Percentiles rank a stretch among this genome's conserved stretches.
Evolutionary conservation across 139 green algal species (phyloP).

Genomic region (Chlamydomonas sphaeroides): DNA sequence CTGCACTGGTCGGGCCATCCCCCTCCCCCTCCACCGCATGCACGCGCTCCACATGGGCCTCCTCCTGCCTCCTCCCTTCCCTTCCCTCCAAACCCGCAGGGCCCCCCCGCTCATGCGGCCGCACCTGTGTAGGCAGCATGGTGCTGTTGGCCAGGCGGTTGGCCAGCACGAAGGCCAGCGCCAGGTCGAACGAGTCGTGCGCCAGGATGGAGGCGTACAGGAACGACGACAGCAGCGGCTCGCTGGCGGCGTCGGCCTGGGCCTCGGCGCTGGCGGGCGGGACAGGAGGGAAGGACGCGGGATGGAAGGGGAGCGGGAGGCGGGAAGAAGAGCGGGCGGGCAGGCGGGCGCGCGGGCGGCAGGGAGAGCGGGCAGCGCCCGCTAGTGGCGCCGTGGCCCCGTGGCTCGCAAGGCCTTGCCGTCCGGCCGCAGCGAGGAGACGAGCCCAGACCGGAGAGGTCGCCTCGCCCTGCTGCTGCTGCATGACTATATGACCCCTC

Average conservation of each 20-base stretch:
- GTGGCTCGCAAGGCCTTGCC: no score
- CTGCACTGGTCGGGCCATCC: no score
- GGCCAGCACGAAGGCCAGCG: constrained; percentile 92
- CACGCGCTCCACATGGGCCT: no score
- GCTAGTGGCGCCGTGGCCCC: no score
- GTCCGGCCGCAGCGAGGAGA: no score
- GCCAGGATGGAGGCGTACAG: constrained; percentile 94
- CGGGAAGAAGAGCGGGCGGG: background rate
- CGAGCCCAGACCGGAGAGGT: no score
- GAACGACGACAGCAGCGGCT: constrained; percentile 92
- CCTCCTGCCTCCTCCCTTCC: background rate
- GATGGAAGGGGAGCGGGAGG: background rate
- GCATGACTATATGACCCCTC: no score
- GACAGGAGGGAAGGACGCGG: background rate
- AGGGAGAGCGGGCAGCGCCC: no score
- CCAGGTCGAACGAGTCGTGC: constrained; percentile 84
- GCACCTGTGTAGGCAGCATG: constrained; percentile 94
- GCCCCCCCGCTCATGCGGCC: no score
- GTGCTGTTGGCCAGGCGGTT: constrained; percentile 92
- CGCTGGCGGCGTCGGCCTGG: constrained; percentile 65
- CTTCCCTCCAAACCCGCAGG: no score
- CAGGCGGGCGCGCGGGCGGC: background rate
- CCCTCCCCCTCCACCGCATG: no score
- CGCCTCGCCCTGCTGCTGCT: no score
- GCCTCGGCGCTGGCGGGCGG: constrained; percentile 56